These are phyloP conservation scores for Phytophthora fragariaefolia DNA, from an alignment of 352 stramenopile genomes.

Conservation along the genomic window DNA sequence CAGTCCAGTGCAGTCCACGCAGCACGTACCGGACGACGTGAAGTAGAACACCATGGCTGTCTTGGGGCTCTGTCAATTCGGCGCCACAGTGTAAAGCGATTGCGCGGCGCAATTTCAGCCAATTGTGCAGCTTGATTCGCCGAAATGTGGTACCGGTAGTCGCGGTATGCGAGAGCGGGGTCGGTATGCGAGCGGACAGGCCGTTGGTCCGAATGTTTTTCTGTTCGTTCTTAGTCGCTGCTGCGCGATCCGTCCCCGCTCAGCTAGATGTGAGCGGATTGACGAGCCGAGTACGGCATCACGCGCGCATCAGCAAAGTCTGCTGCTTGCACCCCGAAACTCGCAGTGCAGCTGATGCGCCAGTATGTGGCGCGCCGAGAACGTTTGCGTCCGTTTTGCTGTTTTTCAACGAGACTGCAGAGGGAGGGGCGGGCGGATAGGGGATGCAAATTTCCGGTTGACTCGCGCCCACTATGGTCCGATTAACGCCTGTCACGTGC, in stretches of 20 bases:
- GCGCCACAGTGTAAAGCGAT: slow-evolving; percentile 7
- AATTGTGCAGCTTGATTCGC: slow-evolving; percentile 24
- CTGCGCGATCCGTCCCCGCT: background rate
- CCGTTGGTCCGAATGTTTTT: slow-evolving; percentile 17
- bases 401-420: slow-evolving; percentile 19
- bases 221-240: slow-evolving; percentile 3
- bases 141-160: background rate
- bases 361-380: background rate
- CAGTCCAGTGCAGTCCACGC: background rate
- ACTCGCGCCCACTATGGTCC: slow-evolving; percentile 26
- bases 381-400: slow-evolving; percentile 22
- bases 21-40: slow-evolving; percentile 73
- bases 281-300: no score
- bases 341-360: background rate
- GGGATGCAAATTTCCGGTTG: slow-evolving; percentile 28
- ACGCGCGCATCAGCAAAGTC: background rate
- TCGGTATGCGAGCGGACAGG: background rate
- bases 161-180: background rate
- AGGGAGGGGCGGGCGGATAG: slow-evolving; percentile 18
- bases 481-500: slow-evolving; percentile 16
- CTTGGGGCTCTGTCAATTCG: background rate
- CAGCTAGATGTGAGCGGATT: background rate
- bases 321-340: slow-evolving; percentile 16
- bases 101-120: slow-evolving; percentile 17
- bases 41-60: slow-evolving; percentile 82